phyloP scores from a whole-genome alignment of 2,329 filamentous ascomycete genomes.

The Cordyceps cicadae region DNA sequence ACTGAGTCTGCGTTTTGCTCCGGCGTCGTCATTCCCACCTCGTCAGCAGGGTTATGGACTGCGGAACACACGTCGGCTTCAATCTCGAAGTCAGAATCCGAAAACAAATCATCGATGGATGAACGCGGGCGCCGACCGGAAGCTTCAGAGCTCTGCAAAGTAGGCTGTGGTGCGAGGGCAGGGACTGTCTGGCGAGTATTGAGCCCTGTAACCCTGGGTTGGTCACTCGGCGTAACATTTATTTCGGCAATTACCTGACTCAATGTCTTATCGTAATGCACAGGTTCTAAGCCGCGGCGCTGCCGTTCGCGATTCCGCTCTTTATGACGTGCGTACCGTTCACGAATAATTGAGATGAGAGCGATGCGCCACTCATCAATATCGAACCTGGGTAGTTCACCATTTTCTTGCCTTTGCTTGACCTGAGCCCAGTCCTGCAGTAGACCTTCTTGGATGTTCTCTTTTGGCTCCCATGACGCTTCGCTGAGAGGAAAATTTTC shows the following conservation, averaged over 20 bases:
- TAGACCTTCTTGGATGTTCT: conserved; percentile 33
- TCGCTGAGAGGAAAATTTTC: conserved; percentile 25
- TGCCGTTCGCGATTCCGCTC: conserved; percentile 37
- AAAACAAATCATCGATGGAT: conserved; percentile 3
- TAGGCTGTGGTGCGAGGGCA: neutral
- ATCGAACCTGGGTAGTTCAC: conserved; percentile 29
- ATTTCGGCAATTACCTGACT: conserved; percentile 17
- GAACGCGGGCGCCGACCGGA: neutral
- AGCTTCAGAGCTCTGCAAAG: neutral
- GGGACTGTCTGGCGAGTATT: neutral
- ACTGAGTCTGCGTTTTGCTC: neutral
- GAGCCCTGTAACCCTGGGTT: neutral
- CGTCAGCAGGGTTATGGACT: neutral
- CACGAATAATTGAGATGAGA: conserved; percentile 17
- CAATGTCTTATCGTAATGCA: conserved; percentile 15
- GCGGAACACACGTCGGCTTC: neutral
- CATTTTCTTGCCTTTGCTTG: conserved; percentile 28
- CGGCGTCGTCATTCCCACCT: neutral
- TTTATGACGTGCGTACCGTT: conserved; percentile 30
- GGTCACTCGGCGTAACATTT: conserved; percentile 13
- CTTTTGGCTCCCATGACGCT: conserved; percentile 43
- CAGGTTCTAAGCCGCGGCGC: conserved; percentile 26
- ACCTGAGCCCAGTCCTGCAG: conserved; percentile 34
- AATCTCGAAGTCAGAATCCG: neutral
- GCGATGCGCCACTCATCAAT: conserved; percentile 31